Percentiles rank a stretch among this genome's conserved stretches.
These are phyloP conservation scores for Gloeopeniophorella convolvens DNA, from an alignment of 768 basidiomycete species.

Conservation along the genomic window DNA sequence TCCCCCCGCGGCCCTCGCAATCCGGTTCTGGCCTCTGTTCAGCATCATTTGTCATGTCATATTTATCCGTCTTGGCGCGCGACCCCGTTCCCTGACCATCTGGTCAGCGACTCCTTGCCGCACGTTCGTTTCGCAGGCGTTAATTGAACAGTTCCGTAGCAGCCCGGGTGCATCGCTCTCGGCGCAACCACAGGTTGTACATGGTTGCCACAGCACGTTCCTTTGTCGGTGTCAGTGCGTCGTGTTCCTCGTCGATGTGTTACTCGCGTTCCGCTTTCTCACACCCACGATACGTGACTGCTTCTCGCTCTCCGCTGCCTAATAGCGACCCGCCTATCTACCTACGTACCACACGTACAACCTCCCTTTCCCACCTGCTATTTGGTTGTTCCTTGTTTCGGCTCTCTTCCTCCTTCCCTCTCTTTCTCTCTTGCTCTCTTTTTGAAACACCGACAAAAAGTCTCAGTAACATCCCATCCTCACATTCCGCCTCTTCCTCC, in stretches of 20 bases:
- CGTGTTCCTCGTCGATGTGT: conserved; percentile 5
- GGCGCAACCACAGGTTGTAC: conserved; percentile 6
- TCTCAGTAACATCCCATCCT: neutral
- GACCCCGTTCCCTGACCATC: conserved; percentile 22
- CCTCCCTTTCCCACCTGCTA: conserved; percentile 1
- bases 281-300: conserved; percentile 3
- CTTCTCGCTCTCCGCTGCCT: conserved; percentile 1
- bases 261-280: conserved; percentile 8
- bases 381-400: conserved; percentile 8
- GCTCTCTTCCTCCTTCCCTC: neutral
- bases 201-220: conserved; percentile 1
- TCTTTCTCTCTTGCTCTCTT: conserved; percentile 13
- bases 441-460: conserved; percentile 7
- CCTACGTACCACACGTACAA: too few species aligned
- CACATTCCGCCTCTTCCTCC: neutral
- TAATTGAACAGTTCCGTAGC: neutral
- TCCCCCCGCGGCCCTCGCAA: conserved; percentile 39
- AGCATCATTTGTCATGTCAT: conserved; percentile 29
- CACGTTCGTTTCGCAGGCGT: neutral
- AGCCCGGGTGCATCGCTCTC: neutral
- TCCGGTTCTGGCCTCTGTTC: conserved; percentile 25
- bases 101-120: conserved; percentile 2
- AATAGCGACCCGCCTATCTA: conserved; percentile 8
- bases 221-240: neutral
- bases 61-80: conserved; percentile 28